These are phyloP conservation scores for Lipomyces yamanashiensis DNA, from an alignment of 805 yeast genomes.

Conservation along the genomic window DNA sequence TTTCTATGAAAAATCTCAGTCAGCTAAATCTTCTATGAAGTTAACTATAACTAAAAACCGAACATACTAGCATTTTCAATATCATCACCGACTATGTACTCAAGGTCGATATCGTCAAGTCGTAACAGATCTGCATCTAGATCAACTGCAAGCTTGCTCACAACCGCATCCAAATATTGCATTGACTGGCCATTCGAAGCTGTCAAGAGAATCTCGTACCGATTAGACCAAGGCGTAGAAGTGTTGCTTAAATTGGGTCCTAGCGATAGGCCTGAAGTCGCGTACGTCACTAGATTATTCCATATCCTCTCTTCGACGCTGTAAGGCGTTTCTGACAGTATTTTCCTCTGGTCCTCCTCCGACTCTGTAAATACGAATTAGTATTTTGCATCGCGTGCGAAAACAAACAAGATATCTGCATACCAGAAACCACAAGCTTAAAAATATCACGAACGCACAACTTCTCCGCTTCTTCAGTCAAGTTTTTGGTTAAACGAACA, in stretches of 20 bases:
- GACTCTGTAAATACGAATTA: background rate
- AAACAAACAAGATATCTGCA: background rate
- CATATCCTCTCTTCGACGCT: slow-evolving; percentile 25
- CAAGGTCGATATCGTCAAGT: slow-evolving; percentile 26
- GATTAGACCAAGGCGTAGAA: slow-evolving; percentile 22
- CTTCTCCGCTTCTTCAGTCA: slow-evolving; percentile 1
- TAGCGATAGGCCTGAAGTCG: slow-evolving; percentile 12
- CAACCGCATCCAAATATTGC: slow-evolving; percentile 28
- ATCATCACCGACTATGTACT: slow-evolving; percentile 21
- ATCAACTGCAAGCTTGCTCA: slow-evolving; percentile 22
- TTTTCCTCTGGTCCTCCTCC: slow-evolving; percentile 13
- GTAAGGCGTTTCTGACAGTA: slow-evolving; percentile 17
- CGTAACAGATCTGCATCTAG: slow-evolving; percentile 27
- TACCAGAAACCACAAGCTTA: slow-evolving; percentile 17
- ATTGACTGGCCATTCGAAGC: slow-evolving; percentile 33
- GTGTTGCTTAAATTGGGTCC: background rate
- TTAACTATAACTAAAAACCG: background rate
- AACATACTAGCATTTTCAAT: slow-evolving; percentile 1
- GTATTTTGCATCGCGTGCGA: background rate
- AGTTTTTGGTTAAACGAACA: slow-evolving; percentile 14
- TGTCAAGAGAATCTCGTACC: slow-evolving; percentile 16
- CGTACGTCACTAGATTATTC: slow-evolving; percentile 13
- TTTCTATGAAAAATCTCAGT: background rate
- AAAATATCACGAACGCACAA: slow-evolving; percentile 6
- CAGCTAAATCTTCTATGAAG: background rate